Evolutionary conservation across 805 yeast species (phyloP), one percentile per base, ranked within the genome.

Genomic region (Lachancea nothofagi): DNA sequence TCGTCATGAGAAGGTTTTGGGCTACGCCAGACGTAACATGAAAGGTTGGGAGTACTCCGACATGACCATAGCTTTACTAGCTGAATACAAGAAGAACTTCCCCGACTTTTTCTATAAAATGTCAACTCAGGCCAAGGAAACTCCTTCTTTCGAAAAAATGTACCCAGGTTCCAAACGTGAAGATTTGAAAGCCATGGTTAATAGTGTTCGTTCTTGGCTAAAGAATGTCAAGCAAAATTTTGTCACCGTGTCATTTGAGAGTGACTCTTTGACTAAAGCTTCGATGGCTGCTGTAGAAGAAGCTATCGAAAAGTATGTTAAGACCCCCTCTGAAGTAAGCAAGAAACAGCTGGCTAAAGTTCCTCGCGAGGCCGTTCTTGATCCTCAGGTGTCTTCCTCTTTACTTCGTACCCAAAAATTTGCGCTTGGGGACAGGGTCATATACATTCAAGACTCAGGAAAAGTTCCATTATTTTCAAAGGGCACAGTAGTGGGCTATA

Each of bases 401-500:
- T 69, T 78, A 47, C 70, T 93, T 49, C 75, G 82, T 41, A 71
- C 72, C 29, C 99, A 93, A 66, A 65, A 70, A 33, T 93, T 93
- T 57, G 72, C 74, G 21, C 69, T 93, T 17, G 98, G 98, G 52
- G 97, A 93, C 55, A 75, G 98, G 45, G 86, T 93, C 22, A 74
- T 84, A 18, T 88, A 85, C 49, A 83, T 87, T 17, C 82, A 83
- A 51, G 84, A 80, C 51, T 78, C 84, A 18, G 97, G 97, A 37
- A 87, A 85, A 55, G 95, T 89, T 12, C 95, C 96, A 20, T 64
- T 80, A 41, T 87, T 83, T 56, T 73, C 85, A 19, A 83, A 83
- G 54, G 99, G 99, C 59, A 88, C 96, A 1, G 95, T 93, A 40
- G 82, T 85, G 36, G 81, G 83, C 7, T 86, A 85, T 29, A 71